Evolutionary conservation across 2,329 filamentous ascomycete species (phyloP), one percentile per base, ranked within the genome.

Genomic region (Cercospora beticola): DNA sequence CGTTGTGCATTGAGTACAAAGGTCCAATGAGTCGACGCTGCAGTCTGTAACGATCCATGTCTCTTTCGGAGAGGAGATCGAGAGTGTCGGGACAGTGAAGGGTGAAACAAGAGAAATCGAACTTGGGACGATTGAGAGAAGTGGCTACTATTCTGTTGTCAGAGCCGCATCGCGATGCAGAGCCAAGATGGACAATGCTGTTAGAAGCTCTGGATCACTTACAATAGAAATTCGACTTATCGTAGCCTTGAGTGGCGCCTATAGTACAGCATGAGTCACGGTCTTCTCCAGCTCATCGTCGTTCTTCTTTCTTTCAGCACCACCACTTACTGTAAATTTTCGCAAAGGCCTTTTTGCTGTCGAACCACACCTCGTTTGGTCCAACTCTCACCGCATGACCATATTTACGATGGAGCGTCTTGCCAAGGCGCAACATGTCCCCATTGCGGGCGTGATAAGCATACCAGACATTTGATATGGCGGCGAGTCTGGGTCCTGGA

Each of bases 321-420:
- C 3, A 26, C 62, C 16, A 58, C 62, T 65, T 61, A 56, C 70
- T 67, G 67, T 71, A 71, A 9, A 72, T 71, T 8, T 68, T 66
- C 7, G 59, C 62, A 54, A 69, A 69, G 5, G 69, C 62, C 8
- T 68, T 65, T 64, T 68, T 70, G 52, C 65, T 71, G 60, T 69
- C 62, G 18, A 72, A 40, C 68, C 69, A 71, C n/a, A 79, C 83
- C 71, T 85, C 83, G 66, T 83, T 79, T 1, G 84, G 83, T 4
- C 79, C 80, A 46, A 85, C 76, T 23, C 84, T 81, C 4, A 86
- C 82, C 9, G 83, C 77, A 1, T 77, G 76, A 5, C 83, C 83
- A 71, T 82, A 82, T 28, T 71, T 65, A 3, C 72, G 64, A 71
- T 83, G 81, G 5, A 82, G 71, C 7, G 59, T 58, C 43, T 69